Percentiles rank a stretch among this genome's conserved stretches.
Evolutionary conservation across 2,329 filamentous ascomycete species (phyloP).

Genomic region (Capronia coronata): DNA sequence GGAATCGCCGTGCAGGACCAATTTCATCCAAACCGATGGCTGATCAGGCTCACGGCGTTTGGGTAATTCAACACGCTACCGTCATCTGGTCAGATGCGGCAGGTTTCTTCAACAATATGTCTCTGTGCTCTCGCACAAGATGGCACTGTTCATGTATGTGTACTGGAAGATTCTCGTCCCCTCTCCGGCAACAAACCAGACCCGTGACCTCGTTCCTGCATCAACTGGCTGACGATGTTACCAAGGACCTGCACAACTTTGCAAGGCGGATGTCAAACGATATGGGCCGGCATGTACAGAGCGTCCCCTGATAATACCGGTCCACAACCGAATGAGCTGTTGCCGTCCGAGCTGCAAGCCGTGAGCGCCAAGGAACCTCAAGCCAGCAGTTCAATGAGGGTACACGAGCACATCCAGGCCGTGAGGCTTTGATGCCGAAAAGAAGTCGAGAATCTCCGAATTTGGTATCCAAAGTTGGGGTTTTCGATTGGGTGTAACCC

Average conservation of each 20-base stretch:
- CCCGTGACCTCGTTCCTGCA: neutral
- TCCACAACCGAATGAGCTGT: no score
- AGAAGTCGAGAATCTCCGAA: neutral
- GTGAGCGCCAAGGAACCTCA: no score
- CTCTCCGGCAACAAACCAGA: neutral
- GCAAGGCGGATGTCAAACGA: no score
- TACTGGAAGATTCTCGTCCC: neutral
- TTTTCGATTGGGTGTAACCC: no score
- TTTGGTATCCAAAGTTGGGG: conserved; percentile 2
- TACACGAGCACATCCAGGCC: neutral
- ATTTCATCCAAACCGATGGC: neutral
- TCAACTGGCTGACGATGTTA: neutral
- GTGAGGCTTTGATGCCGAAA: neutral
- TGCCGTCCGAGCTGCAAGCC: no score
- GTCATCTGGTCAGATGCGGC: neutral
- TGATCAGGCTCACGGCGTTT: conserved; percentile 5
- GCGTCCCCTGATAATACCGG: no score
- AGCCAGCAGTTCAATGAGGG: neutral
- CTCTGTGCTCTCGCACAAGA: neutral
- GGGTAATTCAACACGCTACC: conserved; percentile 1
- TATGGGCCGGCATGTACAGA: no score
- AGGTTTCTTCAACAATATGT: neutral
- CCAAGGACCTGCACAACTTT: no score
- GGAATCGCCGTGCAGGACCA: neutral
- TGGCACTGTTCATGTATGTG: neutral